phyloP scores from a whole-genome alignment of 2,329 filamentous ascomycete genomes.

The Neurospora sp. region DNA sequence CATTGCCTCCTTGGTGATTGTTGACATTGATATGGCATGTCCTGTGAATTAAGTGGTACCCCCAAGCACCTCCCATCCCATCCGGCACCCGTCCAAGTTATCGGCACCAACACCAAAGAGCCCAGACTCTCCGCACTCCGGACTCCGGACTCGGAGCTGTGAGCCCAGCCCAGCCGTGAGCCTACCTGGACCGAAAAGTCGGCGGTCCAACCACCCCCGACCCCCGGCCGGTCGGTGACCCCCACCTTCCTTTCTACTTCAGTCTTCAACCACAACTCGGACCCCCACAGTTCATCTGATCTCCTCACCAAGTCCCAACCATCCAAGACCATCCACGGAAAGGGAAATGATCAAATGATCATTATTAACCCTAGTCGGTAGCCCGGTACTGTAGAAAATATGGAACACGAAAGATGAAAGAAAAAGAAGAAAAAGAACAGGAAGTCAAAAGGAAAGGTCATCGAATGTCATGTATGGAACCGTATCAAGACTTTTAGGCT shows the following conservation, averaged over 20 bases:
- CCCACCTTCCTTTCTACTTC: neutral
- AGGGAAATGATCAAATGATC: no score
- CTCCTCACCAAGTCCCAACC: neutral
- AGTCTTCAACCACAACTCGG: no score
- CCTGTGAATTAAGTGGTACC: no score
- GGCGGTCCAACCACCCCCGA: neutral
- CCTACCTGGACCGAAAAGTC: neutral
- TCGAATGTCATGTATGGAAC: neutral
- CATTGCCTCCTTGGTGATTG: no score
- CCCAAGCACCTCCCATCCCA: no score
- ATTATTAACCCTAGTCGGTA: no score
- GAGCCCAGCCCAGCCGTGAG: neutral
- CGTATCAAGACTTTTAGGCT: neutral
- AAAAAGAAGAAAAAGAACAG: neutral
- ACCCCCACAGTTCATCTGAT: neutral
- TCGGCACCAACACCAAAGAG: no score
- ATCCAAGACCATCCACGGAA: no score
- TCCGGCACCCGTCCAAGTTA: no score
- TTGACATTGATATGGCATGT: no score
- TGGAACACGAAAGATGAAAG: no score
- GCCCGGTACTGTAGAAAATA: no score
- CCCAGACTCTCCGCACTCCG: neutral
- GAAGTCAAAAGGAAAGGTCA: neutral
- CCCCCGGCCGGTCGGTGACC: neutral
- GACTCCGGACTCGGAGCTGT: neutral